Percentiles rank a stretch among this genome's conserved stretches.
phyloP scores from a whole-genome alignment of 2,329 filamentous ascomycete genomes.

The Ascochyta viciae-villosae region DNA sequence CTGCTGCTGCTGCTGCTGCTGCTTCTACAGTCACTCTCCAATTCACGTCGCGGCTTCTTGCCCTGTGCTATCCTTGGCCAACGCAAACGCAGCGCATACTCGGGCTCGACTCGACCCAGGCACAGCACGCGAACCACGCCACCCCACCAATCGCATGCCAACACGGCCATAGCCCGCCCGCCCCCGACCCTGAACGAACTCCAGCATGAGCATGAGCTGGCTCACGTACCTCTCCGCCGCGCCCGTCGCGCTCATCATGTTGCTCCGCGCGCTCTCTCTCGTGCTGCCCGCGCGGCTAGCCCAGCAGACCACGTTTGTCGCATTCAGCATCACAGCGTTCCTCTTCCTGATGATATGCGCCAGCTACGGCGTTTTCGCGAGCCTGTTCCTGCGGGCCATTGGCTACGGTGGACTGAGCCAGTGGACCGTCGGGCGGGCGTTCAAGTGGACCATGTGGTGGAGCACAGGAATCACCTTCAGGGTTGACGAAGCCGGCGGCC shows the following conservation, averaged over 20 bases:
- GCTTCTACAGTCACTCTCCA: background rate
- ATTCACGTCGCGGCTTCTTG: background rate
- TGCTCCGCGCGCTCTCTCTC: slow-evolving; percentile 38
- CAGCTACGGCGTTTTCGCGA: slow-evolving; percentile 77
- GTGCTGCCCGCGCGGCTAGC: slow-evolving; percentile 38
- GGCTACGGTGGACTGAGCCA: slow-evolving; percentile 81
- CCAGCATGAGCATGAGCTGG: slow-evolving; percentile 46
- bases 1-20: background rate
- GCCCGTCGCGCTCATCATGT: slow-evolving; percentile 36
- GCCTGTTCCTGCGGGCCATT: slow-evolving; percentile 71
- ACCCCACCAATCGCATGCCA: slow-evolving; percentile 18
- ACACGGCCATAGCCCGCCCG: background rate
- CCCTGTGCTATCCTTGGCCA: background rate
- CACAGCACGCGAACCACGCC: background rate
- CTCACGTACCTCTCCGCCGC: slow-evolving; percentile 40
- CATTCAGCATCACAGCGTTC: slow-evolving; percentile 63
- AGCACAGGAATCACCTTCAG: slow-evolving; percentile 80
- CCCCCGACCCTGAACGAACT: slow-evolving; percentile 11
- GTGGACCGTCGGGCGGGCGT: slow-evolving; percentile 81
- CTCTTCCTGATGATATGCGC: slow-evolving; percentile 54
- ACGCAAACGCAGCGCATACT: background rate
- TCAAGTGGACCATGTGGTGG: slow-evolving; percentile 78
- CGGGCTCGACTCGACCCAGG: background rate
- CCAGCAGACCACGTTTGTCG: slow-evolving; percentile 65
- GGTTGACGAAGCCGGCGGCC: slow-evolving; percentile 58